Evolutionary conservation across 257 asterid genomes (phyloP).

Genomic region (Cruciata laevipes): DNA sequence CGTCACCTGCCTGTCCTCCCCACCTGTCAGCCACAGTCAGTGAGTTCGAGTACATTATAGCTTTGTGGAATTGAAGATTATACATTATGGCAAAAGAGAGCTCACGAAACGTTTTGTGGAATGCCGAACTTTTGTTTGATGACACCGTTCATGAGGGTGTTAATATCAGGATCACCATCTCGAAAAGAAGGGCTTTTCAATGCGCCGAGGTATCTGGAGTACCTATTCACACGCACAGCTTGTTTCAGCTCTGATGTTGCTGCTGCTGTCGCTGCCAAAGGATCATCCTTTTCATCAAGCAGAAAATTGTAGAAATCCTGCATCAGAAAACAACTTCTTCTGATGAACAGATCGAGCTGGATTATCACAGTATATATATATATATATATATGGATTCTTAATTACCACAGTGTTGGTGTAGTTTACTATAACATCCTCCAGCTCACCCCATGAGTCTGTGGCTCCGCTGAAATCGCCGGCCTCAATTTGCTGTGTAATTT

Average conservation of each 20-base stretch:
- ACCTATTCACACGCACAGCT: slow-evolving; percentile 33
- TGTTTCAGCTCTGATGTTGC: slow-evolving; percentile 47
- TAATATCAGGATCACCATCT: slow-evolving; percentile 38
- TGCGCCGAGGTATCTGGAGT: slow-evolving; percentile 54
- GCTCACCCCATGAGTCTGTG: slow-evolving; percentile 55
- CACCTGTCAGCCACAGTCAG: slow-evolving; percentile 34
- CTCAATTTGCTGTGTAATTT: slow-evolving; percentile 46
- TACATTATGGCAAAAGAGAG: not conserved
- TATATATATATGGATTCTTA: no score
- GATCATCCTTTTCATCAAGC: slow-evolving; percentile 66
- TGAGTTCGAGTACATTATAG: no score
- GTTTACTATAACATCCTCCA: slow-evolving; percentile 41
- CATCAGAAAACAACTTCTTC: not conserved
- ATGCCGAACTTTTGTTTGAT: slow-evolving; percentile 69
- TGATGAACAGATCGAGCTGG: no score
- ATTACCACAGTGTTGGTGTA: slow-evolving; percentile 67
- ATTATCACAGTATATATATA: no score
- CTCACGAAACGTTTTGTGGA: slow-evolving; percentile 57
- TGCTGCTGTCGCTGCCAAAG: slow-evolving; percentile 34
- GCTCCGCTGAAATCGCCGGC: slow-evolving; percentile 52
- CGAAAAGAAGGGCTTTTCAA: slow-evolving; percentile 46
- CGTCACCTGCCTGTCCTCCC: slow-evolving; percentile 58
- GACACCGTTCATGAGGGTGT: slow-evolving; percentile 61
- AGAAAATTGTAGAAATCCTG: slow-evolving; percentile 90
- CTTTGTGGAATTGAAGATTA: not conserved